phyloP scores from a whole-genome alignment of 176 grass and related monocot species.

The Calamus simplicifolius region DNA sequence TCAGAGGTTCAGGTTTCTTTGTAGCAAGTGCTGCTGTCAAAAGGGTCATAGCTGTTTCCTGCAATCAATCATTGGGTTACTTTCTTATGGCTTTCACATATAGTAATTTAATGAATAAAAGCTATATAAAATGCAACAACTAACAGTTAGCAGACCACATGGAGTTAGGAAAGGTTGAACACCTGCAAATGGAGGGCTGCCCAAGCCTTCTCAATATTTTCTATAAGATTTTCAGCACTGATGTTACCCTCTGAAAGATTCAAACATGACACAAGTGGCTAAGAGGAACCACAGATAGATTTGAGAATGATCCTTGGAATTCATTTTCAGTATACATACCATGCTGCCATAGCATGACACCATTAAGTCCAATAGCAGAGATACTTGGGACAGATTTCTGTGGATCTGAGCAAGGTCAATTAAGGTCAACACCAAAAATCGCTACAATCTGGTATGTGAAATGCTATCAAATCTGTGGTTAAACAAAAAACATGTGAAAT shows the following conservation, averaged over 20 bases:
- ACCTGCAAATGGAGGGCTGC: constrained; percentile 72
- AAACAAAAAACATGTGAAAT: no score
- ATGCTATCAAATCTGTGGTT: no score
- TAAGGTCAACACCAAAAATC: constrained; percentile 42
- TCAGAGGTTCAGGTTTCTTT: constrained; percentile 33
- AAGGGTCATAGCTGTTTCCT: constrained; percentile 73
- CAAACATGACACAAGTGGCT: constrained; percentile 15
- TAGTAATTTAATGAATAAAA: neutral
- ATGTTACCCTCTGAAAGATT: constrained; percentile 62
- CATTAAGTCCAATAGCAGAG: constrained; percentile 79
- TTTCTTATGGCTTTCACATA: neutral
- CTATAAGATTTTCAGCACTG: constrained; percentile 52
- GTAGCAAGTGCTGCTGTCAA: constrained; percentile 69
- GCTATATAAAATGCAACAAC: neutral
- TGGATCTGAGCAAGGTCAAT: constrained; percentile 57
- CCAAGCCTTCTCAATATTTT: constrained; percentile 71
- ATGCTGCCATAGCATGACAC: constrained; percentile 80
- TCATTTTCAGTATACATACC: constrained; percentile 40
- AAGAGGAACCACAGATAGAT: constrained; percentile 4
- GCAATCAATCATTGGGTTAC: constrained; percentile 11
- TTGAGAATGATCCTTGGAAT: neutral
- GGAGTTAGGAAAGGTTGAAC: neutral
- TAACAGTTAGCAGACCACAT: neutral
- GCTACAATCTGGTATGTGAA: no score
- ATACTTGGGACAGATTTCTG: constrained; percentile 78